Conservation (phyloP, 176 grass and related monocot genomes). For the Oryza brachyantha region DNA sequence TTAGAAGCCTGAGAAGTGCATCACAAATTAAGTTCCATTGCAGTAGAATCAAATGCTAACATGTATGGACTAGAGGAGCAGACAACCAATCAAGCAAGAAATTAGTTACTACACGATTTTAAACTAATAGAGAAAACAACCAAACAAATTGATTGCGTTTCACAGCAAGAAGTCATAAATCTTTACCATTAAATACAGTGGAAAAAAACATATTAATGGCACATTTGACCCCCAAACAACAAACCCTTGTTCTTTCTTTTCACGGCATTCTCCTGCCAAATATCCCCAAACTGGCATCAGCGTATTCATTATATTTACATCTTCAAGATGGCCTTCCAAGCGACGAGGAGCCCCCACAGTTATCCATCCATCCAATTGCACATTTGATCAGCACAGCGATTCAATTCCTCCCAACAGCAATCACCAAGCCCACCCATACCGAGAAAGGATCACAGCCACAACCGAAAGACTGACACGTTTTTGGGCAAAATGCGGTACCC, state of each 20-base stretch:
- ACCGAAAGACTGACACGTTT: background rate
- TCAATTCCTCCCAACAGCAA: slow-evolving; percentile 16
- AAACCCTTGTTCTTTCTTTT: background rate
- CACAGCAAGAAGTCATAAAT: background rate
- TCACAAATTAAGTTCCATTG: background rate
- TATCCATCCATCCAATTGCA: background rate
- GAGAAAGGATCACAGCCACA: slow-evolving; percentile 8
- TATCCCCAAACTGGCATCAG: background rate
- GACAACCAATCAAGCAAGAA: background rate
- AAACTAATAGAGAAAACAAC: background rate
- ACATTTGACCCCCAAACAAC: background rate
- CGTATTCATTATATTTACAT: background rate
- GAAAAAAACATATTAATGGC: background rate
- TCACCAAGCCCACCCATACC: slow-evolving; percentile 12
- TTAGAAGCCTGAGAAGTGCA: slow-evolving; percentile 73
- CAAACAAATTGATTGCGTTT: background rate
- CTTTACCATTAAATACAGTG: background rate
- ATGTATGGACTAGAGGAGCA: slow-evolving; percentile 20
- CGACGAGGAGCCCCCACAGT: background rate
- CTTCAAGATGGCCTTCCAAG: background rate
- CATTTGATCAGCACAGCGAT: slow-evolving; percentile 9
- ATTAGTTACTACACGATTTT: background rate
- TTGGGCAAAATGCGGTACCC: background rate
- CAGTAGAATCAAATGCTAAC: background rate
- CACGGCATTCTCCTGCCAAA: background rate